A percentile compares a stretch with the other conserved stretches of the same genome.
Conservation (phyloP, 1,284 basidiomycete genomes). For the Tausonia pullulans region DNA sequence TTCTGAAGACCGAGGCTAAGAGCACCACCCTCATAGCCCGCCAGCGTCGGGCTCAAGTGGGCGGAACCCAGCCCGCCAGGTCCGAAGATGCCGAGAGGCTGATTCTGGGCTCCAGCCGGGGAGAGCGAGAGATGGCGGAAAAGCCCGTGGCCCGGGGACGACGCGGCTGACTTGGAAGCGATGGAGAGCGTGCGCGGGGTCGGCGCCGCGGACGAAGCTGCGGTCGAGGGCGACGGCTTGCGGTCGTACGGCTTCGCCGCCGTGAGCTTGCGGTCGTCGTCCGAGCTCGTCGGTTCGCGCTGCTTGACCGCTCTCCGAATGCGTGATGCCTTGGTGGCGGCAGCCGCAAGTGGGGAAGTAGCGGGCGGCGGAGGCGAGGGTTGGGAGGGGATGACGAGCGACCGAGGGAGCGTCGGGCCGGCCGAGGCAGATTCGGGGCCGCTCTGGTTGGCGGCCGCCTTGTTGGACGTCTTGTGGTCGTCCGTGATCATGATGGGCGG, state of each 20-base stretch:
- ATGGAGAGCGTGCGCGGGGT: constrained; percentile 15
- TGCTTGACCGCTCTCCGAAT: neutral
- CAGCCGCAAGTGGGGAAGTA: too few species aligned
- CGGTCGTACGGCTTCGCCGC: constrained; percentile 28
- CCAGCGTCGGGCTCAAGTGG: too few species aligned
- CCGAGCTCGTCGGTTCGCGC: neutral
- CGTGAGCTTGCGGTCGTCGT: constrained; percentile 1
- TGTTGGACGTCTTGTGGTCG: constrained; percentile 77
- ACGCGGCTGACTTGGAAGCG: constrained; percentile 10
- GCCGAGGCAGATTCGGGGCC: neutral
- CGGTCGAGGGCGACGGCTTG: constrained; percentile 9
- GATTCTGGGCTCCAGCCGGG: too few species aligned
- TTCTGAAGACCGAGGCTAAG: too few species aligned
- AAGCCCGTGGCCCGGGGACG: neutral
- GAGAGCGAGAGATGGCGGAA: too few species aligned
- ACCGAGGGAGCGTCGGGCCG: neutral
- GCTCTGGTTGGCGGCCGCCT: constrained; percentile 16
- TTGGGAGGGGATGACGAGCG: constrained; percentile 14
- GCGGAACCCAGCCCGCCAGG: too few species aligned
- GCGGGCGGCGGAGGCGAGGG: neutral
- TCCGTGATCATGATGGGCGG: constrained; percentile 98
- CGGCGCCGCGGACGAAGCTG: constrained; percentile 1
- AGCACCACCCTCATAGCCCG: too few species aligned
- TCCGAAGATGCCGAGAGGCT: too few species aligned
- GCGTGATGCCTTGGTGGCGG: neutral